A percentile compares a stretch with the other conserved stretches of the same genome.
These are phyloP conservation scores for Daucus carota DNA, from an alignment of 129 eudicot species.

Conservation along the genomic window DNA sequence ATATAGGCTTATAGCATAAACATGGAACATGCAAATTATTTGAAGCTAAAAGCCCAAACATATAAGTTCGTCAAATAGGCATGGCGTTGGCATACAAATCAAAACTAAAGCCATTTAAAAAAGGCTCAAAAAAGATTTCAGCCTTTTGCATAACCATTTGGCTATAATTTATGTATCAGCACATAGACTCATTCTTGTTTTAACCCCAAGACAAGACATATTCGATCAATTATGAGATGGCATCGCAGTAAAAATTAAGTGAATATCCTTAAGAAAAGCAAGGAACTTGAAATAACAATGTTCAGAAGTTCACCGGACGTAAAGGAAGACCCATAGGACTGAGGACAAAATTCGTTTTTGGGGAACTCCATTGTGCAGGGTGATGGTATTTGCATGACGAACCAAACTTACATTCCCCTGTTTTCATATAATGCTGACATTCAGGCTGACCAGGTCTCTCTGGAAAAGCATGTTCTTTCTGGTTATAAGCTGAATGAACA, in stretches of 20 bases:
- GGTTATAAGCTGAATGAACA: constrained; percentile 51
- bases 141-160: not conserved
- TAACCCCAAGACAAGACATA: not conserved
- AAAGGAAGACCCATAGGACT: constrained; percentile 91
- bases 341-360: constrained; percentile 41
- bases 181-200: not conserved
- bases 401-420: constrained; percentile 87
- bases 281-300: not conserved
- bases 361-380: constrained; percentile 52
- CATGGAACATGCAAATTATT: not conserved
- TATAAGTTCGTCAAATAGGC: not conserved
- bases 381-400: constrained; percentile 87
- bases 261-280: not conserved
- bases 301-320: constrained; percentile 56
- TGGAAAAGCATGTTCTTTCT: constrained; percentile 52
- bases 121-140: not conserved
- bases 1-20: not conserved
- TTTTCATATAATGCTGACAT: constrained; percentile 65
- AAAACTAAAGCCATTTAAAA: not conserved
- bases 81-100: not conserved
- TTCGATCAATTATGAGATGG: not conserved
- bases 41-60: not conserved
- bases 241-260: not conserved
- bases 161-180: not conserved
- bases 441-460: constrained; percentile 91